Base-by-base conservation (phyloP, 1,139 yeast genomes). In the Geotrichum carabidarum region DNA sequence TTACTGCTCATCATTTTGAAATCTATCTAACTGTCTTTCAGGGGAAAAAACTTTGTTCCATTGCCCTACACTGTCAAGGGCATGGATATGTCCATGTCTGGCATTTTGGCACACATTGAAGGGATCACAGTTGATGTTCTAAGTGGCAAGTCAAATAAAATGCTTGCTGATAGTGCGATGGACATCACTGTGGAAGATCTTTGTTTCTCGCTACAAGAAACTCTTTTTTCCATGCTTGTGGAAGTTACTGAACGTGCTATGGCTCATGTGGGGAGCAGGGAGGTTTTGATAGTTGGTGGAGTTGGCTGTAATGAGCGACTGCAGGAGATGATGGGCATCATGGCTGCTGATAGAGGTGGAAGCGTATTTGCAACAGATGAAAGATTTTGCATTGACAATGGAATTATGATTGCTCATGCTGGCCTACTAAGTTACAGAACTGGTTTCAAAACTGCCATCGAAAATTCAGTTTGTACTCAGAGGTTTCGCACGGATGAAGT, bases 331-430 rank as follows among this genome's bases (percentile, higher is more conserved):
- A 93, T 93, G 99, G 87, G 80, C 35, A 73, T 80, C 47, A 94
- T 93, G 99, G 95, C 94, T 14, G 70, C 78, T 44, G 98, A 90
- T 65, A 76, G 99, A 59, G 83, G 86, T 60, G 99, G 98, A 0
- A 78, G 80, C 36, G 84, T 93, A 4, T 88, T 77, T 68, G 97
- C 99, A 12, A 94, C 99, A 0, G 99, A 93, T 69, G 98, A 93
- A 67, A 74, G 99, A 58, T 93, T 93, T 68, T 93, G 98, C 71
- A 93, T 93, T 52, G 99, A 93, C 68, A 93, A 93, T 66, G 98
- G 99, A 9, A 93, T 93, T 49, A 93, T 93, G 99, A 93, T 93
- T 66, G 99, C 99, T 0, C 99, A 93, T 68, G 98, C 99, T 0
- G 99, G 99, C 0, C 74, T 93, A 51, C 71, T 93, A 59, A 88